Percentiles rank a stretch among this genome's conserved stretches.
These are phyloP conservation scores for Spizellomyces sp. DNA, from an alignment of 192 early-diverging fungal species.

Conservation along the genomic window DNA sequence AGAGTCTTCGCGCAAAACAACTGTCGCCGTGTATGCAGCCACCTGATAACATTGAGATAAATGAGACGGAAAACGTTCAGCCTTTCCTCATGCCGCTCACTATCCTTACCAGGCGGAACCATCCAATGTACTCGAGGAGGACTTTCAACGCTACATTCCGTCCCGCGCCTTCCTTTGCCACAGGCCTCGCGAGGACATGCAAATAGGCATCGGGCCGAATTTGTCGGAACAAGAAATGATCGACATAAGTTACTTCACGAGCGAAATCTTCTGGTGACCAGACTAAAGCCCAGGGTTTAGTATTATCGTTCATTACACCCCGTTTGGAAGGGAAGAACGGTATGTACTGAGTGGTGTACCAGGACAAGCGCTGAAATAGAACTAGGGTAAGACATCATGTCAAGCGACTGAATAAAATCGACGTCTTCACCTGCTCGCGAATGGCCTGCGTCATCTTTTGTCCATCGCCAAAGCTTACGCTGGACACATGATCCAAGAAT, in stretches of 20 bases:
- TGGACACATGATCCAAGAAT: conserved; percentile 48
- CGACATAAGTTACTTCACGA: conserved; percentile 51
- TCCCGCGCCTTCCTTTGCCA: conserved; percentile 28
- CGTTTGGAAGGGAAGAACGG: conserved; percentile 45
- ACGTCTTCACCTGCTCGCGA: conserved; percentile 49
- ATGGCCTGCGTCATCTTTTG: conserved; percentile 60
- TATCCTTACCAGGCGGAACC: conserved; percentile 47
- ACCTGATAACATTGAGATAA: conserved; percentile 32
- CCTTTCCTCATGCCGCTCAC: background rate
- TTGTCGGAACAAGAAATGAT: conserved; percentile 54
- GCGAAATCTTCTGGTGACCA: conserved; percentile 55
- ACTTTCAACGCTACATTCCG: conserved; percentile 44
- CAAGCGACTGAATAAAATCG: conserved; percentile 34
- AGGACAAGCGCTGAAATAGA: conserved; percentile 49
- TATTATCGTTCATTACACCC: conserved; percentile 24
- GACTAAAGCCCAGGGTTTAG: conserved; percentile 44
- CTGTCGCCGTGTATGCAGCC: conserved; percentile 42
- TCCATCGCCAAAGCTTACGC: conserved; percentile 51
- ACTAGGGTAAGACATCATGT: conserved; percentile 47
- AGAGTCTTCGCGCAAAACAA: conserved; percentile 48
- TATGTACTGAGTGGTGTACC: conserved; percentile 59
- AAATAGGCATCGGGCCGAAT: conserved; percentile 55
- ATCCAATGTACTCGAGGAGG: conserved; percentile 48
- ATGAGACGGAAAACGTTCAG: background rate
- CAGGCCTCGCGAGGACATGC: conserved; percentile 41